A percentile compares a stretch with the other conserved stretches of the same genome.
These are phyloP conservation scores for Pseudisothecium myosuroides DNA, from an alignment of 225 moss, liverwort and hornwort genomes.

Conservation along the genomic window DNA sequence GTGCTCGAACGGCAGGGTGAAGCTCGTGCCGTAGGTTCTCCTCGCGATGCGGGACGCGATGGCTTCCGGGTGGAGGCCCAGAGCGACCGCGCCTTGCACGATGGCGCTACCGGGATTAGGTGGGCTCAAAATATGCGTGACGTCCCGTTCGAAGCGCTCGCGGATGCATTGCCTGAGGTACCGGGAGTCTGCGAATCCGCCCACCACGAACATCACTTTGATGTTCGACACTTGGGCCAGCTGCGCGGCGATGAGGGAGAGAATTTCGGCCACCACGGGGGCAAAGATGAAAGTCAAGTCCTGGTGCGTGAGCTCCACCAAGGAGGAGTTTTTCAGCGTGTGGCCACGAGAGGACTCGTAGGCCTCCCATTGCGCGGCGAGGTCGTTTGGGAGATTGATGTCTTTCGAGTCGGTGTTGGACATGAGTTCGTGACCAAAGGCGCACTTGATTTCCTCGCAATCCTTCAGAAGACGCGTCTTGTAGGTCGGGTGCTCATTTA, in stretches of 20 bases:
- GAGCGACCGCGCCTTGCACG: slow-evolving; percentile 28
- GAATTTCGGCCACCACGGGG: not conserved
- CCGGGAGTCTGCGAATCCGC: slow-evolving; percentile 12
- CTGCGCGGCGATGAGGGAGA: slow-evolving; percentile 4
- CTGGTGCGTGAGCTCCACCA: not conserved
- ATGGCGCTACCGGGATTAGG: slow-evolving; percentile 35
- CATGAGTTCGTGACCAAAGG: slow-evolving; percentile 5
- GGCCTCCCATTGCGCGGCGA: slow-evolving; percentile 8
- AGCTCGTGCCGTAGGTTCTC: slow-evolving; percentile 28
- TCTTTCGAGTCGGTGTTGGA: not conserved
- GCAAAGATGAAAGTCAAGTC: not conserved
- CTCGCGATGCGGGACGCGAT: slow-evolving; percentile 25
- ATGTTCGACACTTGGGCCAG: not conserved
- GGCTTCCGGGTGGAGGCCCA: slow-evolving; percentile 1
- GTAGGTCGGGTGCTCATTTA: not conserved
- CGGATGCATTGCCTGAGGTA: slow-evolving; percentile 23
- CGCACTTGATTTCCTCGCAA: slow-evolving; percentile 28
- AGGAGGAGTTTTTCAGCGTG: not conserved
- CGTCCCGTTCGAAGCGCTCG: not conserved
- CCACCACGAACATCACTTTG: not conserved
- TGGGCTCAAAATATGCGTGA: slow-evolving; percentile 5
- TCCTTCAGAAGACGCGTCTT: not conserved
- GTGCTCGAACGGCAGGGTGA: not conserved
- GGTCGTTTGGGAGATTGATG: not conserved
- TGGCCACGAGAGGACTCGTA: not conserved